Conservation (phyloP, 768 basidiomycete genomes). For the Hypholoma sublateritium region DNA sequence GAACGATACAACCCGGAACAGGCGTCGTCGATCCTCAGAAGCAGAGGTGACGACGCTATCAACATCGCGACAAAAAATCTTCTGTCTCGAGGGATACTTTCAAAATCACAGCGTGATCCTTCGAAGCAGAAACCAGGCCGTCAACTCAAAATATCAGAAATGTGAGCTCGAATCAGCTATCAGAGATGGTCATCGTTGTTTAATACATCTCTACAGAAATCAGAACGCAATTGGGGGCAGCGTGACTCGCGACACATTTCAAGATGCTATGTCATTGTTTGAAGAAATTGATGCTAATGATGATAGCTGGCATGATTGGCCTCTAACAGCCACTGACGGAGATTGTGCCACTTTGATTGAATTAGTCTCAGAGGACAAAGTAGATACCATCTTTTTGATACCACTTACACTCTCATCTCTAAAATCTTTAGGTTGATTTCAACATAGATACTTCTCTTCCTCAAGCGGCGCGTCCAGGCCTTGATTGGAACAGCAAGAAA, state of each 20-base stretch:
- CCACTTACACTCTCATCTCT: not conserved
- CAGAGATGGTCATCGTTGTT: not conserved
- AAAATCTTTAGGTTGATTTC: constrained; percentile 60
- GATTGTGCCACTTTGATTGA: constrained; percentile 76
- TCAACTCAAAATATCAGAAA: constrained; percentile 74
- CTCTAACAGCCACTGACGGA: constrained; percentile 75
- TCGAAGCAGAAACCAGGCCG: constrained; percentile 69
- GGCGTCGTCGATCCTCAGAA: constrained; percentile 57
- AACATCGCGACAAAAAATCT: constrained; percentile 58
- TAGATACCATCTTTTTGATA: constrained; percentile 23
- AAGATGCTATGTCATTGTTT: constrained; percentile 62
- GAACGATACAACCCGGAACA: constrained; percentile 65
- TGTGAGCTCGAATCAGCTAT: constrained; percentile 31
- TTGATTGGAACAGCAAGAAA: constrained; percentile 91
- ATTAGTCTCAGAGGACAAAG: constrained; percentile 81
- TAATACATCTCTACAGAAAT: constrained; percentile 45
- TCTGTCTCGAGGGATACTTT: constrained; percentile 62
- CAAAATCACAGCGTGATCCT: constrained; percentile 64
- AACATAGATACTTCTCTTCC: constrained; percentile 65
- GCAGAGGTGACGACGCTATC: constrained; percentile 55
- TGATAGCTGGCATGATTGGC: constrained; percentile 73
- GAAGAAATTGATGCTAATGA: constrained; percentile 55
- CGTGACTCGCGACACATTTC: constrained; percentile 62
- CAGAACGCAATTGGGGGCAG: constrained; percentile 65
- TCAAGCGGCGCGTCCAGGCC: constrained; percentile 48